Evolutionary conservation across 2,329 filamentous ascomycete species (phyloP).

Genomic region (Aspergillus sp.): DNA sequence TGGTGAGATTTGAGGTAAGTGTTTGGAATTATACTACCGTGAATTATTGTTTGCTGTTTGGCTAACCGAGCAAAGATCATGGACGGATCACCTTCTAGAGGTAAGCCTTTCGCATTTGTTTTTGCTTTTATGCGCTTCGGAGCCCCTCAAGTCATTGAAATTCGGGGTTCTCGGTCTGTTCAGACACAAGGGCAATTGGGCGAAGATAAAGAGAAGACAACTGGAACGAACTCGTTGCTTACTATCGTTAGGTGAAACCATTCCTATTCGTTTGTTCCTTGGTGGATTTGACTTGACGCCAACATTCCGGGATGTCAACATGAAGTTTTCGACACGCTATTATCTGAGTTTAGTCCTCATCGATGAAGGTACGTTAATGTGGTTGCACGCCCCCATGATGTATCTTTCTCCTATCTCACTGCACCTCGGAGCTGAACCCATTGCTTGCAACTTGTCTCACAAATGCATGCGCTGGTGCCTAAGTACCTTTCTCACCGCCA

Average conservation of each 20-base stretch:
- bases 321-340: constrained; percentile 98
- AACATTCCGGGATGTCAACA: constrained; percentile 98
- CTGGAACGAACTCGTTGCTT: constrained; percentile 16
- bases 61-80: constrained; percentile 67
- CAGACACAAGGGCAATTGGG: background rate
- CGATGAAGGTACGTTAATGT: constrained; percentile 70
- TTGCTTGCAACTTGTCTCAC: background rate
- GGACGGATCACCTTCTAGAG: constrained; percentile 97
- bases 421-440: background rate
- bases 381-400: constrained; percentile 3
- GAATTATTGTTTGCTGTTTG: constrained; percentile 13
- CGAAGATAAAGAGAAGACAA: background rate
- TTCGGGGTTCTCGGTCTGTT: background rate
- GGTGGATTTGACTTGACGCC: constrained; percentile 97
- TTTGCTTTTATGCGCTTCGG: background rate
- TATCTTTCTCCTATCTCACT: background rate
- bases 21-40: constrained; percentile 12
- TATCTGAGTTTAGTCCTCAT: constrained; percentile 95
- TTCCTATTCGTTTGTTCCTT: constrained; percentile 94
- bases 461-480: constrained; percentile 17
- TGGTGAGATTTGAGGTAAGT: constrained; percentile 88
- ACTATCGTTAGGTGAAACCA: constrained; percentile 67
- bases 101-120: constrained; percentile 49
- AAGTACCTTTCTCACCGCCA: constrained; percentile 9
- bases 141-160: background rate